Conservation (phyloP, 2,329 filamentous ascomycete species). For the Monilinia laxa region DNA sequence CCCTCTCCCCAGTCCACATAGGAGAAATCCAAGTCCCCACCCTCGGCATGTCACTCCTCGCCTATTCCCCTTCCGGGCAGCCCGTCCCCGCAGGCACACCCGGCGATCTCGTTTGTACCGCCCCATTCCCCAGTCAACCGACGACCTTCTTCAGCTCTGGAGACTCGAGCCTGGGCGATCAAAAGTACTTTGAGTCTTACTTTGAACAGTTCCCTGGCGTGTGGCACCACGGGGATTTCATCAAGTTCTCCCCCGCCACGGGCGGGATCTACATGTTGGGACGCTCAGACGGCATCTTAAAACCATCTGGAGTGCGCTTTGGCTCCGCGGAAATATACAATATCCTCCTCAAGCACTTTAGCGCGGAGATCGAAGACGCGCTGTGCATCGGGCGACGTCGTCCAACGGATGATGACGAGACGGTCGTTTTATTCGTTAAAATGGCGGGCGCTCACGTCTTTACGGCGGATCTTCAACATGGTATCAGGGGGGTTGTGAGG, state of each 20-base stretch:
- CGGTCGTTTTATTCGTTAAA: constrained; percentile 80
- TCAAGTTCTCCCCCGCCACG: constrained; percentile 66
- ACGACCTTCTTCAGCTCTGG: constrained; percentile 76
- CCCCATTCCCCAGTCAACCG: constrained; percentile 87
- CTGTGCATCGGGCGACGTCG: constrained; percentile 80
- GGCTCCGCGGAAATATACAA: constrained; percentile 97
- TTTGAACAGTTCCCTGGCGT: constrained; percentile 77
- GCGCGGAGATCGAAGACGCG: constrained; percentile 75
- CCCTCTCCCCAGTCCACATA: constrained; percentile 67
- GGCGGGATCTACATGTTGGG: constrained; percentile 88
- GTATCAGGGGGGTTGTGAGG: constrained; percentile 68
- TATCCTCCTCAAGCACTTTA: constrained; percentile 81
- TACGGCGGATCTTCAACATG: constrained; percentile 56
- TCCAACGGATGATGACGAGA: constrained; percentile 37
- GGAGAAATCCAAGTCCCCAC: constrained; percentile 78
- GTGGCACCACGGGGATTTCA: constrained; percentile 96
- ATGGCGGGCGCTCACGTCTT: constrained; percentile 56
- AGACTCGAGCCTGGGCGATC: constrained; percentile 51
- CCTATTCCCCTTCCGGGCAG: constrained; percentile 52
- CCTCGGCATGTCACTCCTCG: constrained; percentile 73
- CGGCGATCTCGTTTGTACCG: constrained; percentile 84
- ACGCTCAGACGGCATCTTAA: constrained; percentile 87
- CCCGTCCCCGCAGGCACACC: constrained; percentile 58
- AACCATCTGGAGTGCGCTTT: constrained; percentile 88
- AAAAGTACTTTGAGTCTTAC: constrained; percentile 81